Conservation (phyloP, 2,329 filamentous ascomycete genomes). For the Verticillium nubilum region DNA sequence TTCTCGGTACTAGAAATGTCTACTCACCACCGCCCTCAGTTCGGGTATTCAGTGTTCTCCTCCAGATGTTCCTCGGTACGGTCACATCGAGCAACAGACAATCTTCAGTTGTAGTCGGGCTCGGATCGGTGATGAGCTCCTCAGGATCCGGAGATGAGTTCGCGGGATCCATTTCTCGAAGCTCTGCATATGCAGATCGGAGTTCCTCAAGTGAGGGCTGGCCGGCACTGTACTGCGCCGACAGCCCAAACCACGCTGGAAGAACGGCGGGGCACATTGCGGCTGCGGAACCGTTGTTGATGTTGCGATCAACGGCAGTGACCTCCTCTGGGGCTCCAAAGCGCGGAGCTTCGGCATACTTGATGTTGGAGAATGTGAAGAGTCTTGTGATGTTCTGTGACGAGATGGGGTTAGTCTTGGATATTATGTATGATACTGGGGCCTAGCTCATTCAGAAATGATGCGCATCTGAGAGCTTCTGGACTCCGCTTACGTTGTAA, state of each 20-base stretch:
- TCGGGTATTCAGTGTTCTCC: slow-evolving; percentile 14
- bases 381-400: neutral
- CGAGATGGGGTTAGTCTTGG: neutral
- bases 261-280: neutral
- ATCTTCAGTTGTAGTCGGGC: slow-evolving; percentile 22
- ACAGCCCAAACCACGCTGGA: neutral
- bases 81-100: slow-evolving; percentile 35
- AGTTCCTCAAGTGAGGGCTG: neutral
- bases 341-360: neutral
- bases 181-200: neutral
- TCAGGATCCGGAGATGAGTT: neutral
- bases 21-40: slow-evolving; percentile 14
- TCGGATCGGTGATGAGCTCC: neutral
- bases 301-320: neutral
- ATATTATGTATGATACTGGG: too few relatives aligned
- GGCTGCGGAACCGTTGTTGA: neutral
- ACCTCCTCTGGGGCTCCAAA: neutral
- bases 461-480: too few relatives aligned
- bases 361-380: neutral
- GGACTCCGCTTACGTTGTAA: neutral
- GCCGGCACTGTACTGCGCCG: neutral
- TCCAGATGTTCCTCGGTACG: slow-evolving; percentile 28
- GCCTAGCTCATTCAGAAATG: too few relatives aligned
- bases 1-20: neutral
- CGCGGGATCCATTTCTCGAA: neutral